Evolutionary conservation across 176 grass and related monocot genomes (phyloP).

Genomic region (Dactylis glomerata): DNA sequence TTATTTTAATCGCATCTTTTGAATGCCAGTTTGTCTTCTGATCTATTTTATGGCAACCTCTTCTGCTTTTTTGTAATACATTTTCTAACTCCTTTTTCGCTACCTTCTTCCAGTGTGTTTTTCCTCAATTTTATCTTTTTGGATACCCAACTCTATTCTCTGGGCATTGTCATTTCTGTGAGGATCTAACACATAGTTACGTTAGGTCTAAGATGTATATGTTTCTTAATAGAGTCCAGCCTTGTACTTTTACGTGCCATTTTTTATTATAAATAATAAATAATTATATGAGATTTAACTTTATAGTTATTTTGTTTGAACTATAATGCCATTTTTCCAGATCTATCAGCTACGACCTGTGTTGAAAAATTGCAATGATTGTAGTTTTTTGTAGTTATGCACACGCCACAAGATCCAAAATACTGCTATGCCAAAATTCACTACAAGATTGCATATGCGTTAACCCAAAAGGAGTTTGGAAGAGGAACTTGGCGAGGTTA

Average conservation of each 20-base stretch:
- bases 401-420: background rate
- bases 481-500: too few relatives aligned
- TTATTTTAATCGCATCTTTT: background rate
- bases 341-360: background rate
- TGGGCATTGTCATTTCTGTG: background rate
- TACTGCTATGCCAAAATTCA: background rate
- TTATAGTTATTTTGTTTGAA: background rate
- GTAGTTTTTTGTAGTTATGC: background rate
- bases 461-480: background rate
- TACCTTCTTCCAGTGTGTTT: background rate
- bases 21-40: background rate
- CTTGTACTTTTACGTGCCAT: background rate
- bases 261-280: background rate
- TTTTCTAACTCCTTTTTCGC: background rate
- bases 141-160: background rate
- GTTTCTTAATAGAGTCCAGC: background rate
- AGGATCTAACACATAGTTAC: background rate
- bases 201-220: background rate
- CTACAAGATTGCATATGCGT: background rate
- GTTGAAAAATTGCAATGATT: background rate
- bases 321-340: too few relatives aligned
- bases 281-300: background rate
- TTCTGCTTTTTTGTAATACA: background rate
- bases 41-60: background rate
- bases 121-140: background rate